Evolutionary conservation across 1,139 yeast species (phyloP), one percentile per base, ranked within the genome.

Genomic region (Geotrichum candidum): DNA sequence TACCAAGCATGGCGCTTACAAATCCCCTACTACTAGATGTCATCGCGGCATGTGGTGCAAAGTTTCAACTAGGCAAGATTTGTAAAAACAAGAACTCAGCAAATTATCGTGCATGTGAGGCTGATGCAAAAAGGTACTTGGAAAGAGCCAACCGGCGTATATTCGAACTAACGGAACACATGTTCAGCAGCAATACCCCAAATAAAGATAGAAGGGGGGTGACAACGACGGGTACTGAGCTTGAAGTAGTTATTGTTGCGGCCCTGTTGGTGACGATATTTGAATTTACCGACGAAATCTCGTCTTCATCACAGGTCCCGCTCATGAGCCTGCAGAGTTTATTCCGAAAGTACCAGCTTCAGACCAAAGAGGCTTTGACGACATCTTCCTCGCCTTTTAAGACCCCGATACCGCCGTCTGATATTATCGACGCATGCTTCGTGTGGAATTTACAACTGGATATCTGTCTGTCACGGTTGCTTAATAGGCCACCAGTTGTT

Each of bases 1-100:
- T 61, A 1, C 65, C 65, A 3, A 27, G 59, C 15, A 51, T 63
- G 10, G 63, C 62, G 10, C 60, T 58, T n/a, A 58, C 63, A 3
- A 38, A 54, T 18, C 63, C 63, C 10, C 61, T 58, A 22, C 54
- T 63, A 13, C 51, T 61, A 13, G 53, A 60, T 18, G 62, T 59
- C 3, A 50, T 60, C 45, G 57, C 57, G 2, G 63, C 65, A 11
- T 60, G 61, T 25, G 65, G 65, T 6, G 61, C 62, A 11, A 35
- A 35, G n/a, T 35, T 35, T n/a, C 41, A 35, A 35, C n/a, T 15
- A 4, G 9, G 5, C 41, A 6, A 35, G n/a, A 1, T 35, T 3
- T 10, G n/a, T 4, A 15, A 6, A 35, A 11, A 11, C 4, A 10
- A 35, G 5, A 15, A 35, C n/a, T 13, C n/a, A n/a, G 41, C 41